Evolutionary conservation across 371 early-diverging fungal species (phyloP).

Genomic region (Mucor velutinosus): DNA sequence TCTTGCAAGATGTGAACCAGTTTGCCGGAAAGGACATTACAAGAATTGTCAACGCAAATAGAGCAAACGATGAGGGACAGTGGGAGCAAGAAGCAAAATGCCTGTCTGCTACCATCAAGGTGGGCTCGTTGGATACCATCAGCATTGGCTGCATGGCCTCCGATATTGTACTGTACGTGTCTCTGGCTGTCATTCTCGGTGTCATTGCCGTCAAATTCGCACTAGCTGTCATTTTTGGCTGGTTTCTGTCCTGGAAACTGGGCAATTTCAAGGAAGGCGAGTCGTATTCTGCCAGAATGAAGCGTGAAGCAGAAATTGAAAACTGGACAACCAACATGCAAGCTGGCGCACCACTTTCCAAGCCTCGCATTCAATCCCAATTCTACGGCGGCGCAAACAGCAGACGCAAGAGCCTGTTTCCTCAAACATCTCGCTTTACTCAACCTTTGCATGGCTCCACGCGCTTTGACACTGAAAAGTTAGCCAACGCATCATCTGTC

Average conservation of each 20-base stretch:
- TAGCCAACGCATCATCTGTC: slow-evolving; percentile 24
- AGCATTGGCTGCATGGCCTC: slow-evolving; percentile 75
- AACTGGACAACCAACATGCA: slow-evolving; percentile 60
- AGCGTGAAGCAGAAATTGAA: slow-evolving; percentile 60
- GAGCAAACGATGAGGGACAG: slow-evolving; percentile 10
- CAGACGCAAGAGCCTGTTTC: slow-evolving; percentile 40
- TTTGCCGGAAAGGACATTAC: slow-evolving; percentile 47
- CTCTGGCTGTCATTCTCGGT: slow-evolving; percentile 45
- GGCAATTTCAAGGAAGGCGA: slow-evolving; percentile 54
- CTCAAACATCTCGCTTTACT: slow-evolving; percentile 49
- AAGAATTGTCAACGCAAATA: slow-evolving; percentile 27
- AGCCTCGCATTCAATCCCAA: slow-evolving; percentile 11
- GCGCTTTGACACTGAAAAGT: slow-evolving; percentile 38
- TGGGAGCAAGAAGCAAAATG: slow-evolving; percentile 53
- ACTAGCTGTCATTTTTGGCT: slow-evolving; percentile 75
- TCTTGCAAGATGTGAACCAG: slow-evolving; percentile 10
- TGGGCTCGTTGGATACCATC: slow-evolving; percentile 69
- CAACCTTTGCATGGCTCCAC: slow-evolving; percentile 46
- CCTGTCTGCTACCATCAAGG: slow-evolving; percentile 62
- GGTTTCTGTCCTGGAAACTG: slow-evolving; percentile 67
- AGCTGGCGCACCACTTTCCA: slow-evolving; percentile 35
- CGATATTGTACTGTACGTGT: slow-evolving; percentile 62
- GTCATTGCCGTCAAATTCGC: slow-evolving; percentile 61
- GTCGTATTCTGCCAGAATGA: slow-evolving; percentile 58
- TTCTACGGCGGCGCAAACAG: slow-evolving; percentile 17